Evolutionary conservation across 1,139 yeast genomes (phyloP), one percentile per base, ranked within the genome.

Genomic region (Suhomyces guaymorum): DNA sequence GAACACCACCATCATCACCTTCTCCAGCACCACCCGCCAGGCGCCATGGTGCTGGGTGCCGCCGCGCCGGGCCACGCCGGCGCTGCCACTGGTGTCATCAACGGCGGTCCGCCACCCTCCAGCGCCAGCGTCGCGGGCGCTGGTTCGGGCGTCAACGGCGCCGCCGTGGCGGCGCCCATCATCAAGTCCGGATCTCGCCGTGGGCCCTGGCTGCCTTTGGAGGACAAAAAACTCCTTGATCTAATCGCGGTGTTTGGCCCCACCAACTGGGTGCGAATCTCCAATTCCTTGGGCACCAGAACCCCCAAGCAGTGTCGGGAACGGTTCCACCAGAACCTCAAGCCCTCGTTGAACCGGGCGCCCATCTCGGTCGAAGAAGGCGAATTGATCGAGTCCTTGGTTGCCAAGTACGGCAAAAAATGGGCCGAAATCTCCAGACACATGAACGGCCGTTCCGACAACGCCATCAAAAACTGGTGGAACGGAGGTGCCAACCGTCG

Each of bases 381-480:
- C 21, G 76, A 73, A 30, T 66, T 80, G 43, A 89, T 89, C 44
- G 95, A 88, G 60, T 78, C 78, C 45, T 70, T 89, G 37, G 96
- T 89, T 28, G 77, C 74, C 8, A 77, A 79, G 47, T 78, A 85
- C 54, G 97, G 97, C 33, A 87, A 88, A 59, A 78, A 86, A 52
- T 89, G 97, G 97, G 96, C 96, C 1, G 96, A 87, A 55, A 89
- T 89, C 33, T 88, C 95, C 16, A 75, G 96, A 34, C 95, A 87
- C 58, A 63, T 89, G 43, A 82, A 85, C 46, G 96, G 96, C 2
- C 68, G 96, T 36, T 77, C 87, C 12, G 97, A 89, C 59, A 89
- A 89, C 58, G 92, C 96, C 18, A 87, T 89, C 49, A 89, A 89
- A 56, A 88, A 88, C 61, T 89, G 96, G 96, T 89, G 96, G 96